Conservation (phyloP, 192 early-diverging fungal species). For the Coemansia umbellata region DNA sequence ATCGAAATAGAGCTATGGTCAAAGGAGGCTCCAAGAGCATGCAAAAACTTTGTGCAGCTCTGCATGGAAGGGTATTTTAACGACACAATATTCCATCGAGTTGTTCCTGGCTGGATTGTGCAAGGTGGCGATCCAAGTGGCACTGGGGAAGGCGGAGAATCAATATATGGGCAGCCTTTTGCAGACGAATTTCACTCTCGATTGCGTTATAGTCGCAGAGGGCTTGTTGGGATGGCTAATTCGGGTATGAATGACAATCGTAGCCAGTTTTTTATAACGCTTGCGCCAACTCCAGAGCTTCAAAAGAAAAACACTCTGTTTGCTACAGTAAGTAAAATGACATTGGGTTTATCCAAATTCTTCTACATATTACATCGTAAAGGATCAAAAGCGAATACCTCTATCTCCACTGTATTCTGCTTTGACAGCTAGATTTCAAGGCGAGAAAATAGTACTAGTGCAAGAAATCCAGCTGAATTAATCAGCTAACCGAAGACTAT, state of each 20-base stretch:
- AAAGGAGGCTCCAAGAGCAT: conserved; percentile 88
- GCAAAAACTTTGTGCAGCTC: conserved; percentile 94
- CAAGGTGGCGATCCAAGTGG: conserved; percentile 96
- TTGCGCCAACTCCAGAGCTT: conserved; percentile 77
- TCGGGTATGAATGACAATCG: conserved; percentile 74
- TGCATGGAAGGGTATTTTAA: conserved; percentile 90
- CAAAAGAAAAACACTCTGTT: conserved; percentile 91
- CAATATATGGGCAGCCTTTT: conserved; percentile 80
- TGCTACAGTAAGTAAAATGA: conserved; percentile 64
- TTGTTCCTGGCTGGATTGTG: conserved; percentile 86
- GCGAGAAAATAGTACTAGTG: no score
- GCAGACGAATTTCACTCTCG: conserved; percentile 90
- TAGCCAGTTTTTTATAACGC: conserved; percentile 95
- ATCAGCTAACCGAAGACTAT: no score
- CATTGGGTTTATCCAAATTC: no score
- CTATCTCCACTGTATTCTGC: no score
- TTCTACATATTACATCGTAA: no score
- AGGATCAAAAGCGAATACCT: no score
- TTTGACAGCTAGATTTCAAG: no score
- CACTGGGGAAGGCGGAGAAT: conserved; percentile 78
- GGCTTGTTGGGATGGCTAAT: conserved; percentile 88
- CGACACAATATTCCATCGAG: conserved; percentile 83
- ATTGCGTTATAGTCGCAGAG: conserved; percentile 82
- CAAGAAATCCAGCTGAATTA: no score
- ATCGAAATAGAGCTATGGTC: conserved; percentile 92